These are phyloP conservation scores for Gossypium lobatum DNA, from an alignment of 441 rosid genomes.

Conservation along the genomic window DNA sequence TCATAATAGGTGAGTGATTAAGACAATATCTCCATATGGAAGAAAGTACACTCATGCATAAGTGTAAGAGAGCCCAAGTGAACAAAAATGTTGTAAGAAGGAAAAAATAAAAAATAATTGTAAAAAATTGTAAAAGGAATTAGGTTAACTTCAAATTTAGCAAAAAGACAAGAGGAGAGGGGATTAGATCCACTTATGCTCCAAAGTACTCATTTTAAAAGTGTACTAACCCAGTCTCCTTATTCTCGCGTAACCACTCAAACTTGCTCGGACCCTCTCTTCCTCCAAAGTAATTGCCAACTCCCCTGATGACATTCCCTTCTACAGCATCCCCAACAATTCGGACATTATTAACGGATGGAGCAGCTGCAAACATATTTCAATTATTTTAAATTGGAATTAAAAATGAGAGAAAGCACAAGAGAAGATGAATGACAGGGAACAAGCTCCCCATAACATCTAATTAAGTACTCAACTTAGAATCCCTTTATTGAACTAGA, in stretches of 20 bases:
- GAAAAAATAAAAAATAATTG: not conserved
- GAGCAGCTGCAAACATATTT: constrained; percentile 70
- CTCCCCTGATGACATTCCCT: constrained; percentile 72
- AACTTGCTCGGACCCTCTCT: constrained; percentile 98
- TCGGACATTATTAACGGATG: constrained; percentile 71
- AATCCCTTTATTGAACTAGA: not conserved
- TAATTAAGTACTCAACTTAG: not conserved
- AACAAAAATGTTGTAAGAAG: not conserved
- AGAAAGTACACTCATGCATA: not conserved
- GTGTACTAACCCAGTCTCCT: constrained; percentile 69
- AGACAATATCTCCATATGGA: not conserved
- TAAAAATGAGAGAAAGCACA: not conserved
- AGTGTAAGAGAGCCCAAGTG: not conserved
- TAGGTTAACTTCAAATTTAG: not conserved
- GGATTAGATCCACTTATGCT: not conserved
- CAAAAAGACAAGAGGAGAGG: not conserved
- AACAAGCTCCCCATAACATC: not conserved
- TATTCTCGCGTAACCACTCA: constrained; percentile 80
- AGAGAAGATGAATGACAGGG: not conserved
- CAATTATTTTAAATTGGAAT: constrained; percentile 15
- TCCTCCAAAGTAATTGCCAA: constrained; percentile 95
- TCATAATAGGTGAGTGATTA: not conserved
- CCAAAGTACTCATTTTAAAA: constrained; percentile 1
- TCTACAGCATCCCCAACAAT: constrained; percentile 87
- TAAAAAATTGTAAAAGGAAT: not conserved